phyloP scores from a whole-genome alignment of 1,284 basidiomycete species.

The Leccinum solheimii region DNA sequence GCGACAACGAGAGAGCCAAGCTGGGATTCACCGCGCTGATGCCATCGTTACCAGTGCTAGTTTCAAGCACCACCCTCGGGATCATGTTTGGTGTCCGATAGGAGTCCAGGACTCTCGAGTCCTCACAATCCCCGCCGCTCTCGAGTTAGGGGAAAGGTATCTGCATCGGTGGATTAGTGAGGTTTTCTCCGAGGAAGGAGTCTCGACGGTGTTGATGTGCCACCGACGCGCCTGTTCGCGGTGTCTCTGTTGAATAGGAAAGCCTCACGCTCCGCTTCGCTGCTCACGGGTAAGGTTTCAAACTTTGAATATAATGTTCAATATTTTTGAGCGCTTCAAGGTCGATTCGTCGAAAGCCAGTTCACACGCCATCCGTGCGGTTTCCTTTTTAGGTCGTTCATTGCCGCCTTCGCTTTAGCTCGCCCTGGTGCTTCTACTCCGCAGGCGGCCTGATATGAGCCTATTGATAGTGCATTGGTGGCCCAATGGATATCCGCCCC shows the following conservation, averaged over 20 bases:
- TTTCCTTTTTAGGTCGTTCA: constrained; percentile 2
- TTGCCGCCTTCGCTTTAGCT: neutral
- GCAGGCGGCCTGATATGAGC: neutral
- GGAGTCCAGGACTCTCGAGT: neutral
- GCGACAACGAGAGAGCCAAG: neutral
- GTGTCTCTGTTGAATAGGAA: neutral
- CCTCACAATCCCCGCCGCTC: neutral
- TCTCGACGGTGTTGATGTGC: neutral
- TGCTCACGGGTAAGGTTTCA: neutral
- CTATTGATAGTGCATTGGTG: neutral
- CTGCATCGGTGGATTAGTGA: neutral
- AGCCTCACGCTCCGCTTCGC: neutral
- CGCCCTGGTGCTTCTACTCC: neutral
- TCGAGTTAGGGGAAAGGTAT: neutral
- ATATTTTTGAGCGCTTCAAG: neutral
- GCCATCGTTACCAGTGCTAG: constrained; percentile 6
- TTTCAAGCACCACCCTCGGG: neutral
- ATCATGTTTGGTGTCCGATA: constrained; percentile 4
- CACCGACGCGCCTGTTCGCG: neutral
- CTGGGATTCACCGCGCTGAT: constrained; percentile 4
- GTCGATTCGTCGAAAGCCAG: neutral
- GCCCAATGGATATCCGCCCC: neutral
- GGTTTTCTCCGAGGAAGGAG: neutral
- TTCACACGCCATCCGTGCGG: neutral
- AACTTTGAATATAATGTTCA: neutral